A percentile compares a stretch with the other conserved stretches of the same genome.
Conservation (phyloP, 164 flowering plant species). For the Tetracentron sinense region DNA sequence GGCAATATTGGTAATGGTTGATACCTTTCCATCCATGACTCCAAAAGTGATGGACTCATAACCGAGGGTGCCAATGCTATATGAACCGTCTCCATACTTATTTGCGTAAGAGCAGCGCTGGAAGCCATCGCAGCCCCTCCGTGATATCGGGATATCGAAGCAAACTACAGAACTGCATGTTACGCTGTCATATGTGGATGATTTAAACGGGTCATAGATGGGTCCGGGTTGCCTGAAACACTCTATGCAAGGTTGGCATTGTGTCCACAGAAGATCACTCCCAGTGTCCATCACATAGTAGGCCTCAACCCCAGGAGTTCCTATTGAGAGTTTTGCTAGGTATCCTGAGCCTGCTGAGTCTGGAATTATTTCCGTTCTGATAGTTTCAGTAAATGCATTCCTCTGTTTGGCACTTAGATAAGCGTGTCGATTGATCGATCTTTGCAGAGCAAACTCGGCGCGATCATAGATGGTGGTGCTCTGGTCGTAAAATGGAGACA, state of each 20-base stretch:
- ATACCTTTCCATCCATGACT: constrained; percentile 16
- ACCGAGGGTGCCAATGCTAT: constrained; percentile 9
- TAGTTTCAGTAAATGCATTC: not conserved
- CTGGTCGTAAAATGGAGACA: constrained; percentile 12
- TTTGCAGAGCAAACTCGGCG: not conserved
- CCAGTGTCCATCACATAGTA: constrained; percentile 23
- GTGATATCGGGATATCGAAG: not conserved
- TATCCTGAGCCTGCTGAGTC: not conserved
- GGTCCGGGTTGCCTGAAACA: constrained; percentile 21
- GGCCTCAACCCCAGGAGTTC: constrained; percentile 26
- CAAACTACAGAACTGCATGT: constrained; percentile 18
- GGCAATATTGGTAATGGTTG: not conserved
- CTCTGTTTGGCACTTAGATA: not conserved
- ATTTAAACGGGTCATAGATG: constrained; percentile 26
- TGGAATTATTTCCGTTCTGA: not conserved
- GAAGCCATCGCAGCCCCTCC: constrained; percentile 1
- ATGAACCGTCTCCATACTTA: constrained; percentile 7
- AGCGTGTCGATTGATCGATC: constrained; percentile 7
- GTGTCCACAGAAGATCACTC: constrained; percentile 36
- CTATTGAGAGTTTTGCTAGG: constrained; percentile 22
- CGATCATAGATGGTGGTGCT: not conserved
- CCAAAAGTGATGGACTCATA: constrained; percentile 17
- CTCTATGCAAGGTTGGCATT: constrained; percentile 28
- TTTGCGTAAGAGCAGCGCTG: constrained; percentile 7
- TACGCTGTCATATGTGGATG: constrained; percentile 14